Evolutionary conservation across 768 basidiomycete species (phyloP).

Genomic region (Russula sp.): DNA sequence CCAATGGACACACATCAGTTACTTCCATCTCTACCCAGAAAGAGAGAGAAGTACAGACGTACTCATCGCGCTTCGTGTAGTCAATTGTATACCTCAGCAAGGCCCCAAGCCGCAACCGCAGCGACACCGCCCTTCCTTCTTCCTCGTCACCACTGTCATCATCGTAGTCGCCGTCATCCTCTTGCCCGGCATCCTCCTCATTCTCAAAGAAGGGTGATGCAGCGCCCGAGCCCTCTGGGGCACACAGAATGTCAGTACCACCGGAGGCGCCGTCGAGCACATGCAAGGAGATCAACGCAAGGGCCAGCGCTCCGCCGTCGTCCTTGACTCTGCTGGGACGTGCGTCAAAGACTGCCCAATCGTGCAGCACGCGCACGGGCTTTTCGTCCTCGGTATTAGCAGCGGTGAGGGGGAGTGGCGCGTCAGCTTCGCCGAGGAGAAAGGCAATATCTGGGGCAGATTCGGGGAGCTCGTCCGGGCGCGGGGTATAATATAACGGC

Average conservation of each 20-base stretch:
- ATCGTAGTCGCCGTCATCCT: slow-evolving; percentile 28
- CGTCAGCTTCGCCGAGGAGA: slow-evolving; percentile 29
- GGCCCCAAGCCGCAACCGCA: slow-evolving; percentile 39
- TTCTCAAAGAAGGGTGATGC: slow-evolving; percentile 41
- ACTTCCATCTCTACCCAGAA: slow-evolving; percentile 4
- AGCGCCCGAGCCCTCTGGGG: slow-evolving; percentile 52
- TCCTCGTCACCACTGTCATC: slow-evolving; percentile 29
- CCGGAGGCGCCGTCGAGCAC: slow-evolving; percentile 39
- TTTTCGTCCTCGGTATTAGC: slow-evolving; percentile 31
- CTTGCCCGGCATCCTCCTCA: slow-evolving; percentile 31
- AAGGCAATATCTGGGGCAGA: slow-evolving; percentile 12
- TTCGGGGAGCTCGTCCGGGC: slow-evolving; percentile 17
- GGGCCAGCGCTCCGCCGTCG: slow-evolving; percentile 26
- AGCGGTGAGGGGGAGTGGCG: background rate
- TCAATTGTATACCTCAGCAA: slow-evolving; percentile 48
- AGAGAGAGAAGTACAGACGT: slow-evolving; percentile 27
- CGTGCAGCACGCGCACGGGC: slow-evolving; percentile 50
- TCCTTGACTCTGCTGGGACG: slow-evolving; percentile 15
- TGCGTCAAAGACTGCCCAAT: slow-evolving; percentile 59
- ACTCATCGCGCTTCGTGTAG: slow-evolving; percentile 48
- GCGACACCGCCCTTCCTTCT: slow-evolving; percentile 13
- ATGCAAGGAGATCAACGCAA: slow-evolving; percentile 42
- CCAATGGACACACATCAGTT: background rate
- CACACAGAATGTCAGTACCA: slow-evolving; percentile 27
- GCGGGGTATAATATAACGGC: slow-evolving; percentile 9